These are phyloP conservation scores for Apiotrichum veenhuisii DNA, from an alignment of 1,284 basidiomycete genomes.

Conservation along the genomic window DNA sequence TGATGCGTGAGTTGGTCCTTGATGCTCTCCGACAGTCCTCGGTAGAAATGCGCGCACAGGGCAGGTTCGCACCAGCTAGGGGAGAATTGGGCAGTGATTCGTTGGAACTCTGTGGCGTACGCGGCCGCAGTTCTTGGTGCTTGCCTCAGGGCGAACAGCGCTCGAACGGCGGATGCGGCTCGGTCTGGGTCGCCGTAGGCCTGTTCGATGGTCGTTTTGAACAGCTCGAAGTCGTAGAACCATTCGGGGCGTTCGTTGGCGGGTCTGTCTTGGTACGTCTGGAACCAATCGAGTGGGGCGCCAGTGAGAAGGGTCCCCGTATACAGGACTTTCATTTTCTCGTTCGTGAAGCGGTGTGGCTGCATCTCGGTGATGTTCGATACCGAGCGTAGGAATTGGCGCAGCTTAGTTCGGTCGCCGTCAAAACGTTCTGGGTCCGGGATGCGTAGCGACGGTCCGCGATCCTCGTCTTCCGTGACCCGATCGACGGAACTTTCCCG, in stretches of 20 bases:
- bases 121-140: conserved; percentile 8
- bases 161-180: conserved; percentile 9
- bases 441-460: too few relatives aligned
- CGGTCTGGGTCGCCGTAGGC: conserved; percentile 19
- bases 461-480: too few relatives aligned
- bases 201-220: conserved; percentile 7
- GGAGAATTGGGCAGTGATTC: conserved; percentile 4
- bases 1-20: conserved; percentile 17
- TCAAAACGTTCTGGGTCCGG: too few relatives aligned
- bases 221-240: conserved; percentile 6
- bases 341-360: conserved; percentile 12
- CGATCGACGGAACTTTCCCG: too few relatives aligned
- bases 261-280: conserved; percentile 11
- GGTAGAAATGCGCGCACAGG: conserved; percentile 18
- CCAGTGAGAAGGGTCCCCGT: conserved; percentile 19
- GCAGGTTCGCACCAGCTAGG: conserved; percentile 20
- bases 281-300: conserved; percentile 19
- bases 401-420: too few relatives aligned
- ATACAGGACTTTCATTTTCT: conserved; percentile 20
- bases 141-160: conserved; percentile 17
- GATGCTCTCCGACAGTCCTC: conserved; percentile 16
- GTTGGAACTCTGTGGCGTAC: conserved; percentile 19
- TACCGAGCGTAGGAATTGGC: too few relatives aligned
- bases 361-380: too few relatives aligned
- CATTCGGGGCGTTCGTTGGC: not conserved